Evolutionary conservation across 352 stramenopile species (phyloP), one percentile per base, ranked within the genome.

Genomic region (Phytophthora idaei): DNA sequence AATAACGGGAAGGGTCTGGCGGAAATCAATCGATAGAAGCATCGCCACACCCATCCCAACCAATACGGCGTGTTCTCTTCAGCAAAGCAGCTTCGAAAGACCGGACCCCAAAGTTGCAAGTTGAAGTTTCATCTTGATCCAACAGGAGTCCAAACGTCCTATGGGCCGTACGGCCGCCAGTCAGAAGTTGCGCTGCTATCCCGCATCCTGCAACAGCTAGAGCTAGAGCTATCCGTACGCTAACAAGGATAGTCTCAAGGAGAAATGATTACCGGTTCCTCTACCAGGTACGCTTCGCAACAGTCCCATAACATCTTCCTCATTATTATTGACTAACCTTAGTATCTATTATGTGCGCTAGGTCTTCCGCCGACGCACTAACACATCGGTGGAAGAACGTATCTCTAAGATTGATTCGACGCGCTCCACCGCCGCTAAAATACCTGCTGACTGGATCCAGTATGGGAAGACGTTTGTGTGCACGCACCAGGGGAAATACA

Each of bases 141-240:
- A 56, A 11, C 2, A 7, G 25, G 2, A 57, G 5, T 12, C n/a
- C 3, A n/a, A 57, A 64, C 5, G 57, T 50, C 3, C 32, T 56
- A 11, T 57, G 57, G 1, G 57, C 57, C 9, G 31, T 57, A 1
- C 57, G 11, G 1, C 46, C 57, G 2, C 57, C 8, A 9, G 21
- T 49, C n/a, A 64, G 36, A 6, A 59, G 31, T 14, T 47, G 34
- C 2, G 39, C 37, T 4, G 58, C 58, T 25, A 67, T 60, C 12
- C 59, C 41, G 29, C 59, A 60, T 1, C 31, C 39, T 5, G 41
- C 27, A 2, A 60, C 50, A 4, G 17, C 48, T 28, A 65, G 17
- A 9, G 48, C 36, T n/a, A n/a, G n/a, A n/a, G n/a, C n/a, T n/a
- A n/a, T n/a, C n/a, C n/a, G n/a, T n/a, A n/a, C n/a, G n/a, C n/a